Base-by-base conservation (phyloP, 2,329 filamentous ascomycete genomes). In the Fusarium sp. region DNA sequence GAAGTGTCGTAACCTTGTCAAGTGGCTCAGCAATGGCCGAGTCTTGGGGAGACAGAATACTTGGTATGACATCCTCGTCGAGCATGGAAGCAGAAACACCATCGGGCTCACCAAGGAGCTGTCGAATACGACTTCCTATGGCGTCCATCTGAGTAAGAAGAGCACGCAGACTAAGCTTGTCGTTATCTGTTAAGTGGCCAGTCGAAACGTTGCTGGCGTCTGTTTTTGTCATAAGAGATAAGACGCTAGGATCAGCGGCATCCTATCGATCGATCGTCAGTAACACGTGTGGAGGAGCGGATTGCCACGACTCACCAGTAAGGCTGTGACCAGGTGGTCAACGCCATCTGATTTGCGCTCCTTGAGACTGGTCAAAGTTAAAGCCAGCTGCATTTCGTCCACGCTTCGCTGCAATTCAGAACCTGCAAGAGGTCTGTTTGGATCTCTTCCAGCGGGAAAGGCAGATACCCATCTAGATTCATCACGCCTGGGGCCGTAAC, bases 341-440 rank as follows among this genome's bases (percentile, higher is more conserved):
- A 90, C 76, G 32, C 83, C 82, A 52, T 87, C 81, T 25, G 85
- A 83, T 56, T 80, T 79, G 67, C 84, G 82, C 69, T 84, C 83
- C 58, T 83, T 83, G 49, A 93, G 81, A 66, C 87, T 85, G 46
- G 86, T 83, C 32, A 94, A 83, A 65, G 88, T 89, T 64, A 93
- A 83, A 7, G 89, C 90, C 45, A 89, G 86, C 75, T 92, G 90
- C 75, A 91, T 86, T 77, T 92, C 88, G 55, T 86, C 84, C 22
- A 92, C 79, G n/a, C 80, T 82, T 52, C 81, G 82, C 57, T 80
- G 78, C 55, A 78, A 68, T 75, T 82, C 67, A 72, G 83, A 80
- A 67, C 83, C 75, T 51, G 70, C 44, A 47, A 74, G 54, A 32
- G 74, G 74, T 34, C 58, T 66, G 30, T 41, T 53, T 25, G 55